These are phyloP conservation scores for Sugiyamaella xylanicola DNA, from an alignment of 1,139 yeast genomes.

Conservation along the genomic window DNA sequence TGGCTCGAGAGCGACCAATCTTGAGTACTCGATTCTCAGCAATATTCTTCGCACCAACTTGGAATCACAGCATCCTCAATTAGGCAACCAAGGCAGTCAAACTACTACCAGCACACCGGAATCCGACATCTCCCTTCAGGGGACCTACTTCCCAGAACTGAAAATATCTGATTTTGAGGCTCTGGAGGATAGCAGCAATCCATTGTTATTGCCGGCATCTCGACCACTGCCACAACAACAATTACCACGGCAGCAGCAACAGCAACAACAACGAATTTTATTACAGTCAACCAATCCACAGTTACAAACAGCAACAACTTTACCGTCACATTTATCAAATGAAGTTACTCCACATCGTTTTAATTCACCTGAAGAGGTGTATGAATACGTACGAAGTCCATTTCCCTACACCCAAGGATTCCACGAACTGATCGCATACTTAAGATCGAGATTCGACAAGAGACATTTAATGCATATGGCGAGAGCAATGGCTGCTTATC, in stretches of 20 bases:
- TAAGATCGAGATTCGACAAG: slow-evolving; percentile 69
- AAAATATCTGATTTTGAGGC: slow-evolving; percentile 20
- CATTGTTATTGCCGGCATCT: neutral
- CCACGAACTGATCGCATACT: slow-evolving; percentile 75
- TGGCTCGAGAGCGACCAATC: slow-evolving; percentile 76
- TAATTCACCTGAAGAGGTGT: slow-evolving; percentile 37
- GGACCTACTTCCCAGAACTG: slow-evolving; percentile 22
- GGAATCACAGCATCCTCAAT: slow-evolving; percentile 15
- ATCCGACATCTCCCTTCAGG: slow-evolving; percentile 19
- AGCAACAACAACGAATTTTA: neutral
- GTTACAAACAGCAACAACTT: neutral
- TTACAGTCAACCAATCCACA: neutral
- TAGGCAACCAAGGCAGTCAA: slow-evolving; percentile 11
- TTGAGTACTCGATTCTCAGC: slow-evolving; percentile 77
- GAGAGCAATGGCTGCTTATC: slow-evolving; percentile 80
- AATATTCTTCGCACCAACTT: slow-evolving; percentile 54
- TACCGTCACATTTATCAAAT: neutral
- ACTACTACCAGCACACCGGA: slow-evolving; percentile 21
- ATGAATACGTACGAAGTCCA: slow-evolving; percentile 50
- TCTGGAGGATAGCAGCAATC: slow-evolving; percentile 6
- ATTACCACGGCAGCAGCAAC: slow-evolving; percentile 13
- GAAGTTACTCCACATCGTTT: slow-evolving; percentile 14
- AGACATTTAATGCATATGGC: slow-evolving; percentile 80
- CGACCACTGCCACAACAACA: slow-evolving; percentile 11
- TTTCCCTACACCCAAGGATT: slow-evolving; percentile 89